Conservation (phyloP, 768 basidiomycete genomes). For the Rickenella mellea region DNA sequence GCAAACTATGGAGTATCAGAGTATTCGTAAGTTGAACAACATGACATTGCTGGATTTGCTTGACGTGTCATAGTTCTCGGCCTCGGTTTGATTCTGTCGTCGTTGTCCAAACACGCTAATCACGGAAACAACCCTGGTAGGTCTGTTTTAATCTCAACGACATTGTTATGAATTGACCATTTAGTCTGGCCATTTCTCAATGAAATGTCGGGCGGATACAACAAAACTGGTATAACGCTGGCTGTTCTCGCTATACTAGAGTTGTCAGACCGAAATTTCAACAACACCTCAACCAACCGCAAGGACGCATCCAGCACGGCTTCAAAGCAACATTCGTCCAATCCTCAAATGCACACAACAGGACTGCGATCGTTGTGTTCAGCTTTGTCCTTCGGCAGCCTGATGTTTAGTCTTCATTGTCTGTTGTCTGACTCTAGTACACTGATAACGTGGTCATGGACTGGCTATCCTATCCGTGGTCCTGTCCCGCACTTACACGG, state of each 20-base stretch:
- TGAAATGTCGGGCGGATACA: slow-evolving; percentile 55
- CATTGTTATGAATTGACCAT: slow-evolving; percentile 3
- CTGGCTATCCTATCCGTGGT: slow-evolving; percentile 69
- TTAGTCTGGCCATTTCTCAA: slow-evolving; percentile 76
- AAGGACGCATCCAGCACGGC: slow-evolving; percentile 1
- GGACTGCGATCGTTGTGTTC: slow-evolving; percentile 24
- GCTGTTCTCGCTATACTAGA: slow-evolving; percentile 52
- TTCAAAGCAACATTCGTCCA: slow-evolving; percentile 8
- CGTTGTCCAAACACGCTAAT: slow-evolving; percentile 68
- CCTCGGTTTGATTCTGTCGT: slow-evolving; percentile 55
- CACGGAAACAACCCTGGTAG: slow-evolving; percentile 73
- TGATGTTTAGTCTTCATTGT: slow-evolving; percentile 65
- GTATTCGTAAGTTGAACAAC: slow-evolving; percentile 28
- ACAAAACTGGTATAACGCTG: slow-evolving; percentile 52
- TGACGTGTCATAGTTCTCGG: slow-evolving; percentile 38
- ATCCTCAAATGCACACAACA: neutral
- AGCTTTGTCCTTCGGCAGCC: slow-evolving; percentile 53
- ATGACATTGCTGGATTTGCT: neutral
- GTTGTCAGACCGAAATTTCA: slow-evolving; percentile 29
- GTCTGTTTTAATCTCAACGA: slow-evolving; percentile 3
- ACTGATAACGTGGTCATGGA: slow-evolving; percentile 83
- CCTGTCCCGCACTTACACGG: slow-evolving; percentile 67
- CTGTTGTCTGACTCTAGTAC: slow-evolving; percentile 70
- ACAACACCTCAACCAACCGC: slow-evolving; percentile 6
- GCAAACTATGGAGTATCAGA: slow-evolving; percentile 32